Conservation (phyloP, 2,329 filamentous ascomycete genomes). For the Sclerotinia borealis region DNA sequence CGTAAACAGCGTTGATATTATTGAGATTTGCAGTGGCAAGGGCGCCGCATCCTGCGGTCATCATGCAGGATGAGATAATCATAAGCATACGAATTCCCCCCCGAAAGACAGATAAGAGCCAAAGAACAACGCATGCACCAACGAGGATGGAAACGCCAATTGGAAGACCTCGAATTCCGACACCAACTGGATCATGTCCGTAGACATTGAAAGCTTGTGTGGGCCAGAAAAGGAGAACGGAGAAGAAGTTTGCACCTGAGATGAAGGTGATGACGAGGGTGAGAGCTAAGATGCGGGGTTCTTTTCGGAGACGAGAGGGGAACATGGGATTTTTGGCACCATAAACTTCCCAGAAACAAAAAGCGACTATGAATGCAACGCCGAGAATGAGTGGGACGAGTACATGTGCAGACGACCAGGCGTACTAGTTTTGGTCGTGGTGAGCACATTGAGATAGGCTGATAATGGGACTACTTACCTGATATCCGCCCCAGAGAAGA, state of each 20-base stretch:
- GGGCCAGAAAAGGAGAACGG: slow-evolving; percentile 48
- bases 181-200: slow-evolving; percentile 55
- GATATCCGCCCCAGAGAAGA: slow-evolving; percentile 50
- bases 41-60: slow-evolving; percentile 56
- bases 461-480: slow-evolving; percentile 16
- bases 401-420: slow-evolving; percentile 50
- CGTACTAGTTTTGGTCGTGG: slow-evolving; percentile 53
- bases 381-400: slow-evolving; percentile 50
- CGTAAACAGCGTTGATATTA: slow-evolving; percentile 51
- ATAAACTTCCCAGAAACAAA: slow-evolving; percentile 48
- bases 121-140: slow-evolving; percentile 53
- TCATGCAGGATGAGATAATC: slow-evolving; percentile 52
- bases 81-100: slow-evolving; percentile 55
- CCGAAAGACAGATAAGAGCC: slow-evolving; percentile 51
- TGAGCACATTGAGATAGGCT: background rate
- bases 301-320: slow-evolving; percentile 48
- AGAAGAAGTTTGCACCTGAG: slow-evolving; percentile 47
- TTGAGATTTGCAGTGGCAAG: slow-evolving; percentile 45
- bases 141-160: slow-evolving; percentile 56
- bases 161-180: slow-evolving; percentile 58
- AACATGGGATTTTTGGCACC: slow-evolving; percentile 41
- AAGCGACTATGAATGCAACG: slow-evolving; percentile 38
- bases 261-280: slow-evolving; percentile 54
- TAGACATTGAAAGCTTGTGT: slow-evolving; percentile 61
- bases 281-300: slow-evolving; percentile 44